Evolutionary conservation across 345 rosid genomes (phyloP).

Genomic region (Alliaria petiolata): DNA sequence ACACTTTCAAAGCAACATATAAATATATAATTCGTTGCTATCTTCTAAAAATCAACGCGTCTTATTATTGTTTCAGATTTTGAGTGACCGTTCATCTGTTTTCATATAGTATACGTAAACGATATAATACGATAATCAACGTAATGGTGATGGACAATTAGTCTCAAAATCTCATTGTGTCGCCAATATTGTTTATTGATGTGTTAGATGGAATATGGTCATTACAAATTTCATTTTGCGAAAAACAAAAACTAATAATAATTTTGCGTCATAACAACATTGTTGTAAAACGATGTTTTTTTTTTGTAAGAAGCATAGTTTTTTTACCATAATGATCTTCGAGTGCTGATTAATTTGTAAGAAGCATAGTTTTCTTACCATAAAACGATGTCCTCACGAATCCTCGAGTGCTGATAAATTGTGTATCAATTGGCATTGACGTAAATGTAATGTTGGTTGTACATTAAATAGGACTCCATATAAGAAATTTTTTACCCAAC

Average conservation of each 20-base stretch:
- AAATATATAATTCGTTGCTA: background rate
- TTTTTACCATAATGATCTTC: background rate
- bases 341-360: background rate
- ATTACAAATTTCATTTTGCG: background rate
- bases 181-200: background rate
- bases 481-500: too few relatives aligned
- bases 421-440: background rate
- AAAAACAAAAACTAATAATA: background rate
- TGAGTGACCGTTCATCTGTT: background rate
- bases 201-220: background rate
- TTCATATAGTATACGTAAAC: background rate
- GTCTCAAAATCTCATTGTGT: background rate
- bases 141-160: background rate
- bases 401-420: background rate
- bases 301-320: background rate
- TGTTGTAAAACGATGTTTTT: background rate
- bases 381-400: background rate
- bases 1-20: slow-evolving; percentile 4
- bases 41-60: background rate
- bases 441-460: background rate
- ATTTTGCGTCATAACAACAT: background rate
- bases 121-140: background rate
- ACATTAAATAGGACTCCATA: too few relatives aligned
- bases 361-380: background rate
- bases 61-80: background rate